Conservation (phyloP, 2,329 filamentous ascomycete species). For the Trichoderma simmonsii region DNA sequence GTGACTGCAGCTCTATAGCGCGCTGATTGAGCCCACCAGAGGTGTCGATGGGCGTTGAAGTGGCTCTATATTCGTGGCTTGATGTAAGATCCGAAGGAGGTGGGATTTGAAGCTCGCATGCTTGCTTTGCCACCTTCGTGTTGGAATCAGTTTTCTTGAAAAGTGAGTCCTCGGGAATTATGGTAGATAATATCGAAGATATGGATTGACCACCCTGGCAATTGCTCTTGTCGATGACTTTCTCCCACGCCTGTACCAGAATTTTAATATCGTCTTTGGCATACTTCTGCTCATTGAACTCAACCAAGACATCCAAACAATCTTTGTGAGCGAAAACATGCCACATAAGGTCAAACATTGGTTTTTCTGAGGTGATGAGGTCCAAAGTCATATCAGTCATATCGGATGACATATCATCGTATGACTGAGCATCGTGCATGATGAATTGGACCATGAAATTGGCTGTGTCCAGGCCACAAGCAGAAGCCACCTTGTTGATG, state of each 20-base stretch:
- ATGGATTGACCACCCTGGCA: not conserved
- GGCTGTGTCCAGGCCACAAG: not conserved
- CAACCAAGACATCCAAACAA: not conserved
- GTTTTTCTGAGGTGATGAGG: not conserved
- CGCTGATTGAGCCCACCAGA: not conserved
- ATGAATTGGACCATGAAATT: not conserved
- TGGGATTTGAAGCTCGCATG: not conserved
- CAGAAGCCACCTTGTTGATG: not conserved
- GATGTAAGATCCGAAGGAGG: not conserved
- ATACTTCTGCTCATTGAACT: not conserved
- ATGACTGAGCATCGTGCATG: not conserved
- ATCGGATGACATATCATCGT: not conserved
- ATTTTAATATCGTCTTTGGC: not conserved
- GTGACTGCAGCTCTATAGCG: not conserved
- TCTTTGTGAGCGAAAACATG: not conserved
- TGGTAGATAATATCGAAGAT: not conserved
- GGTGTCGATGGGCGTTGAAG: not conserved
- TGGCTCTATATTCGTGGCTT: not conserved
- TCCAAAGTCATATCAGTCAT: not conserved
- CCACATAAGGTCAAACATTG: not conserved
- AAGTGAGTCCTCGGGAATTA: not conserved
- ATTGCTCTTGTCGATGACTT: not conserved
- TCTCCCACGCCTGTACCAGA: not conserved
- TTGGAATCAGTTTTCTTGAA: not conserved
- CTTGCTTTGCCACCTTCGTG: not conserved